Evolutionary conservation across 2,329 filamentous ascomycete species (phyloP), one percentile per base, ranked within the genome.

Genomic region (Esteya vermicola): DNA sequence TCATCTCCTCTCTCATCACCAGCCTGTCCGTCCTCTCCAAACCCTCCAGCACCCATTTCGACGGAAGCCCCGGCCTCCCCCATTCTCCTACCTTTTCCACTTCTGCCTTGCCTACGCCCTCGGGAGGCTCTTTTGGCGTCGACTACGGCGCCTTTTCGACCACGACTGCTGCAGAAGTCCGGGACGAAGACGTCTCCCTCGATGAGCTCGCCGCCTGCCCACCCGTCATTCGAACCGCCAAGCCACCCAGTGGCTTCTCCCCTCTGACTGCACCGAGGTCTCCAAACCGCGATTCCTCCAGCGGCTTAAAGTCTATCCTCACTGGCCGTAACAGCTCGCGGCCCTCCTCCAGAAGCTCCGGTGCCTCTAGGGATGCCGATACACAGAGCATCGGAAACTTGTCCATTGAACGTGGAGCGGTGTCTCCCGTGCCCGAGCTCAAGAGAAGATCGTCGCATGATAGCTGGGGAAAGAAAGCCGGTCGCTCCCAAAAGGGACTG

Each of bases 221-320:
- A 12, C 85, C 86, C 16, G 72, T 89, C 40, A 72, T 93, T 50
- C 78, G 81, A 47, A 93, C 88, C 25, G 75, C 85, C 25, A 88
- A 88, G 56, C 81, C 79, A 8, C 83, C 83, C 1, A 85, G 81
- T 38, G 83, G 82, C 40, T 75, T 78, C 51, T 86, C 82, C 21
- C 62, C 77, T 16, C 60, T 83, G 38, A 85, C 80, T n/a, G 72
- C 78, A 1, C 68, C 69, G 43, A 76, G 67, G 45, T 74, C 63
- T 22, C 64, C 67, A 18, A 59, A 60, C 39, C 65, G 64, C 44
- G 70, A 72, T 7, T 20, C 34, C 23, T 57, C 62, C 2, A 59
- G 60, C 32, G 71, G 73, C 12, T 54, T 83, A 33, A 73, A 69
- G 51, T 73, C 70, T 32, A 68, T 82, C 32, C 62, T 83, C 34